Evolutionary conservation across 345 rosid species (phyloP).

Genomic region (Leavenworthia alabamica): DNA sequence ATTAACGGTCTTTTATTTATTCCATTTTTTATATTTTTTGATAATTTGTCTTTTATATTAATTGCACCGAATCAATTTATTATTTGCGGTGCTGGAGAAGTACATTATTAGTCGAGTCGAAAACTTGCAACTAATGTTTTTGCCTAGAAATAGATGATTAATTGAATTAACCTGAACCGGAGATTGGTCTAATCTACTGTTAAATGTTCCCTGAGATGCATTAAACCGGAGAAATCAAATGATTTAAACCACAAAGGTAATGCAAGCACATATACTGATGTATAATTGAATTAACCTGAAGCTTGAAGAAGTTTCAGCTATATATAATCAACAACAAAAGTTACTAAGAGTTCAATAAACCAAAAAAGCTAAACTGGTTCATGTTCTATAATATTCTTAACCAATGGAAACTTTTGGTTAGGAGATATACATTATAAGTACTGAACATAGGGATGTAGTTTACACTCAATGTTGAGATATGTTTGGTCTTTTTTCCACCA

Average conservation of each 20-base stretch:
- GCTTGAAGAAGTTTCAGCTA: constrained; percentile 24
- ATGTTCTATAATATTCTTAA: constrained; percentile 23
- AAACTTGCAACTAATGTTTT: background rate
- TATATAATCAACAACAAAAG: constrained; percentile 12
- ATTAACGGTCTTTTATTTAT: background rate
- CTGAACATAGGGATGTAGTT: constrained; percentile 11
- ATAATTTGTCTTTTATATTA: background rate
- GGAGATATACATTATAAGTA: constrained; percentile 22
- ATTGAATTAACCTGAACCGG: too few species aligned
- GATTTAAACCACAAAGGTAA: background rate
- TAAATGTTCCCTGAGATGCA: constrained; percentile 26
- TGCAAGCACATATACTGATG: constrained; percentile 2
- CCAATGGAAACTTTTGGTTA: constrained; percentile 6
- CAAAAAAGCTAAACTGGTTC: constrained; percentile 10
- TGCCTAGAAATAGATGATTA: too few species aligned
- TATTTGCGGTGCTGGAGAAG: background rate
- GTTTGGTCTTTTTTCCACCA: constrained; percentile 79
- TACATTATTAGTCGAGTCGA: background rate
- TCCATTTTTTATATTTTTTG: background rate
- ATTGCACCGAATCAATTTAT: constrained; percentile 21
- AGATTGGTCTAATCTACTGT: too few species aligned
- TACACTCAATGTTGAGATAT: constrained; percentile 24
- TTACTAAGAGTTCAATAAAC: background rate
- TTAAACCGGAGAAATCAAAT: constrained; percentile 1
- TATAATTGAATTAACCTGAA: constrained; percentile 20